A percentile compares a stretch with the other conserved stretches of the same genome.
Conservation (phyloP, 176 grass and related monocot genomes). For the Olyra latifolia region DNA sequence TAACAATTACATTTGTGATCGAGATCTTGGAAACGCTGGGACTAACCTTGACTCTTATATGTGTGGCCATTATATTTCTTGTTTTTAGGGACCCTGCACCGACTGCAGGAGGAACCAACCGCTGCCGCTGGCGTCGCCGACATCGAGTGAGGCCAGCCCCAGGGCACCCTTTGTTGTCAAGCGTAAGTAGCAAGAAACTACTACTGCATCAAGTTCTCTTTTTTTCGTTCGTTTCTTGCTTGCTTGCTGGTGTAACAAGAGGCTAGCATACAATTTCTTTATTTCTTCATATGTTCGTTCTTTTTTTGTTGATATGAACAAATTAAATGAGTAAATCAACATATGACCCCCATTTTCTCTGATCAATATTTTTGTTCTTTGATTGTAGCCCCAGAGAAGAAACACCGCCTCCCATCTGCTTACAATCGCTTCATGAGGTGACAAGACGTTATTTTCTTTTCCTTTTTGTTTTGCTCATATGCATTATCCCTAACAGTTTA, state of each 20-base stretch:
- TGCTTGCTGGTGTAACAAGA: background rate
- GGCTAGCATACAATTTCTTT: background rate
- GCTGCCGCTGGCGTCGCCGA: constrained; percentile 44
- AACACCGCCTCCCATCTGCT: constrained; percentile 84
- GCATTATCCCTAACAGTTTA: constrained; percentile 1
- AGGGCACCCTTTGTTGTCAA: constrained; percentile 83
- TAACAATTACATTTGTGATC: background rate
- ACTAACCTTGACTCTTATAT: constrained; percentile 21
- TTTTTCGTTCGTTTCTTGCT: background rate
- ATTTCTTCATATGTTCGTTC: background rate
- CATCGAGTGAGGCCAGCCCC: constrained; percentile 48
- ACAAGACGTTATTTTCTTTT: background rate
- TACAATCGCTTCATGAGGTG: constrained; percentile 97
- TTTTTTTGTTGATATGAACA: background rate
- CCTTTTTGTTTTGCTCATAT: background rate
- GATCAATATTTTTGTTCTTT: constrained; percentile 26
- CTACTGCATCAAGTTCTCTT: background rate
- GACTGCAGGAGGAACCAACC: constrained; percentile 79
- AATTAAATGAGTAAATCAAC: background rate
- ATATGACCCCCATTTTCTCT: background rate
- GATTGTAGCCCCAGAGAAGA: constrained; percentile 85
- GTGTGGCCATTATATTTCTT: constrained; percentile 27
- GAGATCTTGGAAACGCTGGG: constrained; percentile 23
- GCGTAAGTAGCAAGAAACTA: constrained; percentile 54
- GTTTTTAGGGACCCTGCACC: constrained; percentile 65